Evolutionary conservation across 805 yeast genomes (phyloP).

Genomic region (Wickerhamomyces bisporus): DNA sequence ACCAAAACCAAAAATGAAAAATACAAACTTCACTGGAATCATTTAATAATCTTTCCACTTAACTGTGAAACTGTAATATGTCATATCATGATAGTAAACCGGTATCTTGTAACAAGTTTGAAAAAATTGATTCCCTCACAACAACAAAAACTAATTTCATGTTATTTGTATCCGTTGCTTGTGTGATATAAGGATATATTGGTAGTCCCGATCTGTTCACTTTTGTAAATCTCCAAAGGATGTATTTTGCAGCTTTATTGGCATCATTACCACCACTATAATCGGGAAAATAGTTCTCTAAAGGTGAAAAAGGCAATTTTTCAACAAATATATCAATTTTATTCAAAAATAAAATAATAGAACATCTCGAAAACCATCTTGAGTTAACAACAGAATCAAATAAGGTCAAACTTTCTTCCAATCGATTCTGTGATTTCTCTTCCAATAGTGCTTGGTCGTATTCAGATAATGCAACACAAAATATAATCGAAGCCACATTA

Average conservation of each 20-base stretch:
- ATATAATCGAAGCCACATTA: slow-evolving; percentile 82
- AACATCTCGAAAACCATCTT: slow-evolving; percentile 85
- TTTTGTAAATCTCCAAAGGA: slow-evolving; percentile 84
- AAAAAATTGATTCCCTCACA: slow-evolving; percentile 73
- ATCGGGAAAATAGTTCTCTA: slow-evolving; percentile 82
- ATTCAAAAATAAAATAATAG: slow-evolving; percentile 80
- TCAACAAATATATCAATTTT: slow-evolving; percentile 89
- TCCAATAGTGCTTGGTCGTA: slow-evolving; percentile 85
- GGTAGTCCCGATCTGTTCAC: slow-evolving; percentile 77
- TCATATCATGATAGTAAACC: slow-evolving; percentile 48
- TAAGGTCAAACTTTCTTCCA: slow-evolving; percentile 75
- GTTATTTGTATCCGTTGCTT: slow-evolving; percentile 90
- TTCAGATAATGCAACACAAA: slow-evolving; percentile 87
- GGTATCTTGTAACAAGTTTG: slow-evolving; percentile 69
- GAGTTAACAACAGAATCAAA: slow-evolving; percentile 91
- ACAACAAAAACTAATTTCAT: slow-evolving; percentile 83
- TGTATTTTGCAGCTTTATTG: slow-evolving; percentile 86
- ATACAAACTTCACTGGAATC: too few relatives aligned
- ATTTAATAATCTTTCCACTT: too few relatives aligned
- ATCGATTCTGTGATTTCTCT: slow-evolving; percentile 67
- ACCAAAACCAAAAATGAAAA: too few relatives aligned
- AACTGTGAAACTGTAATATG: background rate
- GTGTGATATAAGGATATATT: slow-evolving; percentile 87
- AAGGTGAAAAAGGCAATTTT: slow-evolving; percentile 74
- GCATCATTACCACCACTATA: slow-evolving; percentile 88